These are phyloP conservation scores for Calonectria leucothoes DNA, from an alignment of 2,329 filamentous ascomycete species.

Conservation along the genomic window DNA sequence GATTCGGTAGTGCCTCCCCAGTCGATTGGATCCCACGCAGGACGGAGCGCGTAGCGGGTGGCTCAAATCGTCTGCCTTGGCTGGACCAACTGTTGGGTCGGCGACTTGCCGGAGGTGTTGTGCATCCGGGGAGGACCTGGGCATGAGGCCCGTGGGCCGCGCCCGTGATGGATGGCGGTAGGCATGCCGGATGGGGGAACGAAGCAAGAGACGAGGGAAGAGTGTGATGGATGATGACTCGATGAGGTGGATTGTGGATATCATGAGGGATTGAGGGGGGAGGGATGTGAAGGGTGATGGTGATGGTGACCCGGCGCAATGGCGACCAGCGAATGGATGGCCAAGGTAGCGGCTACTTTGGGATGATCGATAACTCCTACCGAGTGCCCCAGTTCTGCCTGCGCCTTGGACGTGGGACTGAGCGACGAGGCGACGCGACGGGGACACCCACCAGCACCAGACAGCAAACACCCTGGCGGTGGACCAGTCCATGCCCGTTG, in stretches of 20 bases:
- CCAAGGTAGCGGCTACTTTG: slow-evolving; percentile 7
- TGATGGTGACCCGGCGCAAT: slow-evolving; percentile 4
- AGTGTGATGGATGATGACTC: neutral
- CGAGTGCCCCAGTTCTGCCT: neutral
- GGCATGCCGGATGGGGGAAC: slow-evolving; percentile 8
- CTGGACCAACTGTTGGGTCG: slow-evolving; percentile 6
- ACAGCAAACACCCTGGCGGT: neutral
- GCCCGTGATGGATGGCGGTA: neutral
- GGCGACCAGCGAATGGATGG: neutral
- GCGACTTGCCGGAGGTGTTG: neutral
- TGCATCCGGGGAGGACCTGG: slow-evolving; percentile 15
- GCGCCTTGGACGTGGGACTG: neutral
- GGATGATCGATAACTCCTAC: slow-evolving; percentile 5
- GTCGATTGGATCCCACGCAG: slow-evolving; percentile 6
- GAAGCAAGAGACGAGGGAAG: neutral
- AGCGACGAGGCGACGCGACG: neutral
- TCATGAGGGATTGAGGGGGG: slow-evolving; percentile 6
- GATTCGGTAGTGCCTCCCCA: slow-evolving; percentile 20
- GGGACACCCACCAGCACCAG: neutral
- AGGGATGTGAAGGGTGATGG: slow-evolving; percentile 12
- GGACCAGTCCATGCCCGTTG: slow-evolving; percentile 10
- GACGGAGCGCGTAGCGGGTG: slow-evolving; percentile 1
- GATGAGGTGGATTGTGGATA: slow-evolving; percentile 4
- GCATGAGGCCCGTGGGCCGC: slow-evolving; percentile 3
- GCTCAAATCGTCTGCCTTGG: slow-evolving; percentile 1